Evolutionary conservation across 495 filamentous ascomycete species (phyloP).

Genomic region (Tricharina praecox): DNA sequence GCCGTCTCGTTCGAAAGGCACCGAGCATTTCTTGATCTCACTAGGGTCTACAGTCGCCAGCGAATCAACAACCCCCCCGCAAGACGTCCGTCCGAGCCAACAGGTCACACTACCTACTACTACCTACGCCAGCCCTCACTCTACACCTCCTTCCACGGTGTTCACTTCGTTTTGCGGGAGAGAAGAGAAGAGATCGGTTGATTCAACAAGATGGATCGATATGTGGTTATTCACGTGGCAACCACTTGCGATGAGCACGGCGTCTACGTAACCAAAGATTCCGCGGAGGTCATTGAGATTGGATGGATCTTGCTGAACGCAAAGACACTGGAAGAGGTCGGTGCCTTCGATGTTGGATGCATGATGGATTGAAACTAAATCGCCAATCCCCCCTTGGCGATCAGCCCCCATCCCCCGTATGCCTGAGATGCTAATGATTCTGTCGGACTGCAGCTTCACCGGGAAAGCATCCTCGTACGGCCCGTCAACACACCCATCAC

Average conservation of each 20-base stretch:
- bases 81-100: too few relatives aligned
- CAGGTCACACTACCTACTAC: too few relatives aligned
- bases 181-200: constrained; percentile 28
- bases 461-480: constrained; percentile 91
- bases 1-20: too few relatives aligned
- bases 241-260: constrained; percentile 98
- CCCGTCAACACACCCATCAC: constrained; percentile 97
- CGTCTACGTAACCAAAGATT: constrained; percentile 97
- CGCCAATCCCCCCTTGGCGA: too few relatives aligned
- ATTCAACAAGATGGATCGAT: constrained; percentile 68
- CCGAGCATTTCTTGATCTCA: too few relatives aligned
- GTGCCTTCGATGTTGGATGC: constrained; percentile 14
- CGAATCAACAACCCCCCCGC: too few relatives aligned
- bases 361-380: too few relatives aligned
- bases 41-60: too few relatives aligned
- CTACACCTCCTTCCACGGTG: not conserved
- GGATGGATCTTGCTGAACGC: constrained; percentile 94
- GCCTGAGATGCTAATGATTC: constrained; percentile 6
- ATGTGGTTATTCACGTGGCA: constrained; percentile 93
- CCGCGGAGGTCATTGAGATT: constrained; percentile 95
- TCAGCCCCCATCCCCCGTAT: too few relatives aligned
- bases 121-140: too few relatives aligned
- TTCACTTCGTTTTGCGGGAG: constrained; percentile 6
- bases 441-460: constrained; percentile 49
- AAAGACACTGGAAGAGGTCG: constrained; percentile 80